Evolutionary conservation across 306 rosid genomes (phyloP).

Genomic region (Biancaea sappan): DNA sequence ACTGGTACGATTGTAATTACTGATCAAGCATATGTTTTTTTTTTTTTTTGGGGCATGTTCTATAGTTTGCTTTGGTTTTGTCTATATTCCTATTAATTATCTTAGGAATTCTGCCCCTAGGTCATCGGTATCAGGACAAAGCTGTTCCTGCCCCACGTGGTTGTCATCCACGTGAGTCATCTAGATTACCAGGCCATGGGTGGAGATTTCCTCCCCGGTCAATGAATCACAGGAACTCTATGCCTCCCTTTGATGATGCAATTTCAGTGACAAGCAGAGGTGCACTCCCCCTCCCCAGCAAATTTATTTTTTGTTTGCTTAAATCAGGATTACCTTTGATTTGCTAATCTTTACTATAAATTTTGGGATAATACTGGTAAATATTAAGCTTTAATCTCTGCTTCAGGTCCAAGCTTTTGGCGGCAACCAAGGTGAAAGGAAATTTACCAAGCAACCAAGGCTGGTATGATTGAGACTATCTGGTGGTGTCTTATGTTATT

Average conservation of each 20-base stretch:
- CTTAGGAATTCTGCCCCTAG: constrained; percentile 37
- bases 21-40: constrained; percentile 10
- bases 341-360: background rate
- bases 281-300: constrained; percentile 16
- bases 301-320: background rate
- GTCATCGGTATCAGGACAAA: constrained; percentile 67
- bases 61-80: constrained; percentile 11
- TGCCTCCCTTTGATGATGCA: constrained; percentile 79
- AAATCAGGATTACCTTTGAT: background rate
- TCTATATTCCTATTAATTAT: constrained; percentile 15
- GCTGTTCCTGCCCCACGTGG: constrained; percentile 56
- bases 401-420: constrained; percentile 86
- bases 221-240: constrained; percentile 60
- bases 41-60: constrained; percentile 3
- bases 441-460: constrained; percentile 28
- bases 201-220: constrained; percentile 83
- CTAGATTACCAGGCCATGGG: constrained; percentile 67
- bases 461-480: constrained; percentile 38
- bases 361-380: background rate
- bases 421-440: constrained; percentile 78
- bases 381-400: constrained; percentile 23
- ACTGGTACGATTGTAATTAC: constrained; percentile 51
- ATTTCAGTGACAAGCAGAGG: constrained; percentile 79
- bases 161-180: constrained; percentile 77
- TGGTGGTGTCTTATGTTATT: background rate